Evolutionary conservation across 2,329 filamentous ascomycete species (phyloP), one percentile per base, ranked within the genome.

Genomic region (Hawksworthiomyces lignivorus): DNA sequence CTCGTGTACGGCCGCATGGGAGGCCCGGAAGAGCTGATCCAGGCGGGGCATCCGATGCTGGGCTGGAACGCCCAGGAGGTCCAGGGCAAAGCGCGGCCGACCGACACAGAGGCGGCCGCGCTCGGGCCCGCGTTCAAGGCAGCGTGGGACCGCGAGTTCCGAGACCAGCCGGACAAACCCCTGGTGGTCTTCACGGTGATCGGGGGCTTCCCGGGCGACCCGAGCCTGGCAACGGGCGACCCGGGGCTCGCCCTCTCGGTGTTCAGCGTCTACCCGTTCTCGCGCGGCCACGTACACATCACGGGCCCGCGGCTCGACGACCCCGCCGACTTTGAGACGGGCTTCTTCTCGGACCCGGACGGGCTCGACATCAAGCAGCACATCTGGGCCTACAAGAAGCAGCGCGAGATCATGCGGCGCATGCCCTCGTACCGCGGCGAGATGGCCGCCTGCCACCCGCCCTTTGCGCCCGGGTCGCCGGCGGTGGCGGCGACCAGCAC

Each of bases 361-460:
- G 81, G 85, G 62, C 72, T 84, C n/a, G 84, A 89, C 54, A 87
- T 89, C 83, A 83, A 79, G 2, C 82, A 83, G 5, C 87, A 84
- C 79, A 82, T 88, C 4, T 88, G 84, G 83, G 80, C 80, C 2
- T 87, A 87, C 62, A 84, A 87, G 68, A 87, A 87, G 63, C 85
- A 80, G 3, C 80, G 83, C 43, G 84, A 87, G 70, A 87, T 82
- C 4, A 83, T 84, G 2, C 73, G 84, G 4, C 76, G 82, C 48
- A 87, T 87, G 82, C 72, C 80, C 24, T 77, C 82, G 0, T 87
- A 85, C 50, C 82, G 82, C 1, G 84, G 84, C 45, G 84, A 88
- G 57, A 82, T 65, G 19, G 39, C 51, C 2, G 40, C 38, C 27
- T 41, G 26, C 56, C 52, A 57, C 37, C 48, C 53, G 5, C 42